These are phyloP conservation scores for Beauveria sp. DNA, from an alignment of 2,329 filamentous ascomycete species.

Conservation along the genomic window DNA sequence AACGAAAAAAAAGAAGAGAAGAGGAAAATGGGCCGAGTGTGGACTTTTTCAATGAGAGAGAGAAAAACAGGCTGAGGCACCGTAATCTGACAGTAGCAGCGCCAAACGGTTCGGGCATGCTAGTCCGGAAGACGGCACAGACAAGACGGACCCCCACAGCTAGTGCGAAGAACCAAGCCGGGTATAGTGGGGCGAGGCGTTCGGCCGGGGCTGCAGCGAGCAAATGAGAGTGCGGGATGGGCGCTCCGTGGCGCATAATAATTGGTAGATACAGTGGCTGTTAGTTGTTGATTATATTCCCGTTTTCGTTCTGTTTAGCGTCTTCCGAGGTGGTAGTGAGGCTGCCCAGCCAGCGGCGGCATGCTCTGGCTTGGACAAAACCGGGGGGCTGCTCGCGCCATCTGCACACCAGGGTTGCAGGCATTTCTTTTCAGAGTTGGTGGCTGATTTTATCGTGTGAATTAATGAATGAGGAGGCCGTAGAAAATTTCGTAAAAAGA, in stretches of 20 bases:
- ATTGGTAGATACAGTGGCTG: background rate
- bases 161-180: background rate
- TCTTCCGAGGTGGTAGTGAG: background rate
- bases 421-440: background rate
- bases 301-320: background rate
- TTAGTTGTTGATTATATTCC: background rate
- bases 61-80: background rate
- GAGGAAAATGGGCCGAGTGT: background rate
- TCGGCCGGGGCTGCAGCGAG: background rate
- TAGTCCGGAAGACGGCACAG: background rate
- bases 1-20: too few species aligned
- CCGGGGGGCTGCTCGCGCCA: background rate
- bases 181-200: constrained; percentile 2
- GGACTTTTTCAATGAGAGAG: background rate
- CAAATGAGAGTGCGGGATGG: background rate
- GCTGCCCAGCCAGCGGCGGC: background rate
- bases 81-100: background rate
- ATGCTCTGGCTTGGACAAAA: background rate
- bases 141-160: background rate
- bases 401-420: background rate
- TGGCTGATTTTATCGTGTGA: background rate
- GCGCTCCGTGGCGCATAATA: background rate
- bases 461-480: background rate
- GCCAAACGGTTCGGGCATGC: background rate
- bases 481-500: background rate